Evolutionary conservation across 305 asterid genomes (phyloP).

Genomic region (Fraxinus ornus): DNA sequence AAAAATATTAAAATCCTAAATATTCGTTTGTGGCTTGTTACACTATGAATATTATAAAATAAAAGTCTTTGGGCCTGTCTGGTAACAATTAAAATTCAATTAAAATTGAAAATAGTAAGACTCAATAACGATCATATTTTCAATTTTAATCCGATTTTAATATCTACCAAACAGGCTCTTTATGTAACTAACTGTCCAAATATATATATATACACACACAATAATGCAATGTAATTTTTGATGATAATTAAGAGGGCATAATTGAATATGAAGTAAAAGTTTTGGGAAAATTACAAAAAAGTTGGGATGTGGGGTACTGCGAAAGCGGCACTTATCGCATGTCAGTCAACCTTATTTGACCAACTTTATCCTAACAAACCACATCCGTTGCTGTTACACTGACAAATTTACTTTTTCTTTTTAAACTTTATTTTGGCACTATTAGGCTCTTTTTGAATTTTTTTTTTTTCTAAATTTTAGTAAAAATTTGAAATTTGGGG

Average conservation of each 20-base stretch:
- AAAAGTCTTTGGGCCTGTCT: too few species aligned
- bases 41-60: background rate
- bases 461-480: background rate
- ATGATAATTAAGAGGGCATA: background rate
- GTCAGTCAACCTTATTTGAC: conserved; percentile 22
- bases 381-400: background rate
- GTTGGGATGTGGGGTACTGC: background rate
- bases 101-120: too few species aligned
- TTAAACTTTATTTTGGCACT: background rate
- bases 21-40: background rate
- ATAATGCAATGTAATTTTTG: background rate
- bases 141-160: too few species aligned
- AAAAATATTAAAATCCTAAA: too few species aligned
- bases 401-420: background rate
- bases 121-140: too few species aligned
- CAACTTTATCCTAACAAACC: conserved; percentile 16
- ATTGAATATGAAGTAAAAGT: conserved; percentile 21
- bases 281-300: conserved; percentile 2
- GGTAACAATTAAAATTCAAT: too few species aligned
- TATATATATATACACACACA: too few species aligned
- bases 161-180: too few species aligned
- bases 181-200: too few species aligned
- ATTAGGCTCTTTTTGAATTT: background rate
- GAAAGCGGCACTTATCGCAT: conserved; percentile 2
- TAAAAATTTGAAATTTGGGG: background rate